Base-by-base conservation (phyloP, 2,329 filamentous ascomycete genomes). In the Lanzia echinophila region DNA sequence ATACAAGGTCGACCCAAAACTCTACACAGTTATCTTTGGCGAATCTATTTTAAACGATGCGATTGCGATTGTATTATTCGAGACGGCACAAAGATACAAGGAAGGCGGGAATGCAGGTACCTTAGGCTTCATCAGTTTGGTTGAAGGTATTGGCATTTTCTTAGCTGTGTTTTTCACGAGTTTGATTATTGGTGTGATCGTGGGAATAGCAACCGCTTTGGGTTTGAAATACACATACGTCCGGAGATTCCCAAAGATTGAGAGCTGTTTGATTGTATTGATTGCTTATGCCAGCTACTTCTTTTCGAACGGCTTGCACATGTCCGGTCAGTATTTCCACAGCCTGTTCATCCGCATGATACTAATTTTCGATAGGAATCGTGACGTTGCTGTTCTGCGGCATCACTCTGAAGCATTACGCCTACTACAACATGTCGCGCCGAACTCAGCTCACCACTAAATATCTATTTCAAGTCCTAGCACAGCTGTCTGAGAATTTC, bases 381-480 rank as follows among this genome's bases (percentile, higher is more conserved):
- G 94, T 99, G 62, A 95, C 94, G 22, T 77, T 99, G 55, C 78
- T 99, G 1, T 99, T 99, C 75, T 99, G 94, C 70, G 94, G 94
- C 53, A 99, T 99, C 63, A 97, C 94, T 11, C 77, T 99, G 59
- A 99, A 99, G 72, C 94, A 99, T 69, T 99, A 99, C 67, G 94
- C 94, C 58, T 99, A 99, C 73, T 96, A 97, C 78, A 99, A 99
- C 75, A 99, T 99, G 94, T 99, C 94, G 31, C 85, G 94, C 47
- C 86, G 94, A 58, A 97, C 94, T 1, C 94, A 99, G 69, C 84
- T 99, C 59, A 96, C 94, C 15, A 99, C 94, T 50, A 99, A 99
- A 70, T 99, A 95, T 72, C 80, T 96, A 54, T 99, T 99, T 74
- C 90, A 95, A 69, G 86, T 96, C 58, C 85, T 95, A 63, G 89